Evolutionary conservation across 2,329 filamentous ascomycete species (phyloP).

Genomic region (Fusarium torulosum): DNA sequence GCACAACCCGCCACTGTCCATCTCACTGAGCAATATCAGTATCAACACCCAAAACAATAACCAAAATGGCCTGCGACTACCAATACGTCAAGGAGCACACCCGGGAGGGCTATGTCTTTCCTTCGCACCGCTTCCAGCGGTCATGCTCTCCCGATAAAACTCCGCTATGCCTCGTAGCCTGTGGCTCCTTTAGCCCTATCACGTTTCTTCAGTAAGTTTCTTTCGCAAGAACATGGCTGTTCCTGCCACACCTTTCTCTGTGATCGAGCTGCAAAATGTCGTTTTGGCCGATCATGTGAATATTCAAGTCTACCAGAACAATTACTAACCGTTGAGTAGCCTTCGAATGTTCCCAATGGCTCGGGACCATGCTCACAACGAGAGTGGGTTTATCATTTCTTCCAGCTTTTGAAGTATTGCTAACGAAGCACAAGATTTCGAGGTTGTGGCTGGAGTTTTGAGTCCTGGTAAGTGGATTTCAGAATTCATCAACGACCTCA

Average conservation of each 20-base stretch:
- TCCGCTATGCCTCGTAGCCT: constrained; percentile 76
- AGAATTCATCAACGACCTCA: neutral
- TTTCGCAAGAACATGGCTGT: neutral
- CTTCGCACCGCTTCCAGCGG: constrained; percentile 68
- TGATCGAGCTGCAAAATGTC: neutral
- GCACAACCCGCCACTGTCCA: constrained; percentile 20
- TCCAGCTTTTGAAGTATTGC: constrained; percentile 5
- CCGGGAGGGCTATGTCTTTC: constrained; percentile 67
- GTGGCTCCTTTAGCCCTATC: constrained; percentile 66
- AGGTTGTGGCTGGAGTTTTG: constrained; percentile 82
- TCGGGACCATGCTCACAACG: constrained; percentile 76
- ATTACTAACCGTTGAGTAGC: constrained; percentile 15
- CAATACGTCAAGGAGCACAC: constrained; percentile 53
- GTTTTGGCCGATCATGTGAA: neutral
- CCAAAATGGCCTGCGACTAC: constrained; percentile 50
- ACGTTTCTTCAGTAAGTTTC: constrained; percentile 33
- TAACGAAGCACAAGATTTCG: constrained; percentile 63
- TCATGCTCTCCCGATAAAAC: constrained; percentile 66
- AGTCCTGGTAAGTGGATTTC: constrained; percentile 46
- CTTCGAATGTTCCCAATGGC: constrained; percentile 82
- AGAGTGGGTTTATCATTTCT: constrained; percentile 43
- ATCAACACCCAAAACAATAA: constrained; percentile 7
- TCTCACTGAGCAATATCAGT: constrained; percentile 14
- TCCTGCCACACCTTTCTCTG: neutral
- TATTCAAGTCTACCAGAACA: neutral